Percentiles rank a stretch among this genome's conserved stretches.
Evolutionary conservation across 495 filamentous ascomycete genomes (phyloP).

Genomic region (Aspergillus cristatus): DNA sequence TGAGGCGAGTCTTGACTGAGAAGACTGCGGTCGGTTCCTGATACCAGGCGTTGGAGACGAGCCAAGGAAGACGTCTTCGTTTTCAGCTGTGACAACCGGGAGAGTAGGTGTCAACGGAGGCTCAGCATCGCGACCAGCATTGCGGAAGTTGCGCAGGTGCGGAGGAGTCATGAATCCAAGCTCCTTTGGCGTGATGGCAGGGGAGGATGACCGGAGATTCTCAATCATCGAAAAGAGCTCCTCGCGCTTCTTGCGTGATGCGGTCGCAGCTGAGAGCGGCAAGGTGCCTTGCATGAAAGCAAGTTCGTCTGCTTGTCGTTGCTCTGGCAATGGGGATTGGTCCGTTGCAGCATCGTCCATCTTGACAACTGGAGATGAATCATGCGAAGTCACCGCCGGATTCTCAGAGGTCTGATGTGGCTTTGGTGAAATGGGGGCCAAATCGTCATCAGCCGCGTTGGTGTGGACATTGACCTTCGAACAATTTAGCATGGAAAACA

Average conservation of each 20-base stretch:
- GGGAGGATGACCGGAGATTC: slow-evolving; percentile 53
- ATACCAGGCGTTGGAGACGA: slow-evolving; percentile 75
- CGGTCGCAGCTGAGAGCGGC: background rate
- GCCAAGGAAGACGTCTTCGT: slow-evolving; percentile 55
- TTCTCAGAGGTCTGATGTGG: background rate
- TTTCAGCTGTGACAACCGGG: slow-evolving; percentile 23
- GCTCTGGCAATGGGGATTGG: background rate
- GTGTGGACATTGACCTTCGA: too few species aligned
- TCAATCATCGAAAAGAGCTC: slow-evolving; percentile 64
- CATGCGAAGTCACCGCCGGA: slow-evolving; percentile 3
- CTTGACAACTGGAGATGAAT: slow-evolving; percentile 19
- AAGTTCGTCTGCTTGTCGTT: background rate
- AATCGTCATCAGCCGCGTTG: background rate
- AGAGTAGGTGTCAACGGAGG: slow-evolving; percentile 42
- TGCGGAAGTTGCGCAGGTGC: slow-evolving; percentile 19
- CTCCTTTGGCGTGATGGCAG: slow-evolving; percentile 19
- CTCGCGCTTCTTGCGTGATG: slow-evolving; percentile 45
- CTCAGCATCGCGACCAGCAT: slow-evolving; percentile 12
- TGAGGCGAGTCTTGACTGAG: slow-evolving; percentile 9
- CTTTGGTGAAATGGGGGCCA: background rate
- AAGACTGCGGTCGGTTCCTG: slow-evolving; percentile 24
- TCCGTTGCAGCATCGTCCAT: too few species aligned
- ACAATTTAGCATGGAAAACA: too few species aligned
- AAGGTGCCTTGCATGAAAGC: background rate
- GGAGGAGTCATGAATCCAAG: slow-evolving; percentile 29